Conservation (phyloP, 257 asterid genomes). For the Asclepias syriaca region DNA sequence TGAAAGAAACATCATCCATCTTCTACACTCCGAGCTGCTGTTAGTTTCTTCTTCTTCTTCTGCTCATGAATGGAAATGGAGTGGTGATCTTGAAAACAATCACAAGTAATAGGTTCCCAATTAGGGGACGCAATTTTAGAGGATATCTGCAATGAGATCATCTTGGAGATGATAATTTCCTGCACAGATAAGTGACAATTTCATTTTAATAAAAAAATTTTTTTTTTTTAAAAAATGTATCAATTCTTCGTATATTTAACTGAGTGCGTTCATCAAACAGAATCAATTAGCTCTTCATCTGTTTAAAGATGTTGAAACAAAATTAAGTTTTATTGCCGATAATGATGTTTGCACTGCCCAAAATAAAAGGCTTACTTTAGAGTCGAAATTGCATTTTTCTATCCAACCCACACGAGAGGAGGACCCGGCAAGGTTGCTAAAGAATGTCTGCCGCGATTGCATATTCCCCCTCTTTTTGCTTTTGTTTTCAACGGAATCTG, state of each 20-base stretch:
- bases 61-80: slow-evolving; percentile 30
- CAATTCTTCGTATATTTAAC: not conserved
- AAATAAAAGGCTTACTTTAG: not conserved
- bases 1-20: slow-evolving; percentile 31
- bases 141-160: slow-evolving; percentile 39
- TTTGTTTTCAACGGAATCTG: too few species aligned
- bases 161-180: slow-evolving; percentile 18
- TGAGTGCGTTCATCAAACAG: not conserved
- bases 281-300: not conserved
- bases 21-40: slow-evolving; percentile 32
- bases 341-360: slow-evolving; percentile 27
- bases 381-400: not conserved
- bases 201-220: too few species aligned
- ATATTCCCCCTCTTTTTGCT: too few species aligned
- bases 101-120: slow-evolving; percentile 29
- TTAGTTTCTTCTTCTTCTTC: slow-evolving; percentile 39
- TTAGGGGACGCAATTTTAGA: slow-evolving; percentile 56
- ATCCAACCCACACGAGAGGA: slow-evolving; percentile 11
- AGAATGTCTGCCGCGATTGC: not conserved
- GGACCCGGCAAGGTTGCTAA: not conserved
- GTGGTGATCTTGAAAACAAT: slow-evolving; percentile 18
- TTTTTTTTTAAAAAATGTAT: not conserved
- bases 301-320: not conserved
- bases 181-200: not conserved
- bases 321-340: slow-evolving; percentile 10